A percentile compares a stretch with the other conserved stretches of the same genome.
These are phyloP conservation scores for Knufia fluminis DNA, from an alignment of 2,329 filamentous ascomycete genomes.

Conservation along the genomic window DNA sequence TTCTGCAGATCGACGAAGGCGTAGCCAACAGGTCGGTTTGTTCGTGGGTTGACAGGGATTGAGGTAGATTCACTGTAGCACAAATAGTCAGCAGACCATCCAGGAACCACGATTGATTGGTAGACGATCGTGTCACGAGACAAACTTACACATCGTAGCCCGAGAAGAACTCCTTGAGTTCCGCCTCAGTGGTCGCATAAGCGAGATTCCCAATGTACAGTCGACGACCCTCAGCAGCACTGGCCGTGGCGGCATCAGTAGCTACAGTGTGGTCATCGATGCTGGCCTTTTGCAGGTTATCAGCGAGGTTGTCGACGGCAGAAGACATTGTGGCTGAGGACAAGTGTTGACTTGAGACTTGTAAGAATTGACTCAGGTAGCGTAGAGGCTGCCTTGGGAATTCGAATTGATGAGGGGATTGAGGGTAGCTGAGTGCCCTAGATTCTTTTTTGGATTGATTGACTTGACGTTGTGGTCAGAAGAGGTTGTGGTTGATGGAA, in stretches of 20 bases:
- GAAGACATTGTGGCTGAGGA: conserved; percentile 65
- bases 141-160: conserved; percentile 91
- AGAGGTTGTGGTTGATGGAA: conserved; percentile 21
- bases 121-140: conserved; percentile 1
- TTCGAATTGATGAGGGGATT: conserved; percentile 51
- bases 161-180: conserved; percentile 99
- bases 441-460: conserved; percentile 35
- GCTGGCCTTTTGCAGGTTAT: conserved; percentile 58
- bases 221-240: conserved; percentile 93
- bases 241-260: conserved; percentile 87
- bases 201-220: conserved; percentile 99
- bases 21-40: conserved; percentile 95
- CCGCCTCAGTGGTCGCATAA: conserved; percentile 99
- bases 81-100: conserved; percentile 3
- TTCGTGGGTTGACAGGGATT: conserved; percentile 98
- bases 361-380: conserved; percentile 57
- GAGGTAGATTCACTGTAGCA: conserved; percentile 81
- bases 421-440: conserved; percentile 90
- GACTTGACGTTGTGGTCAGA: conserved; percentile 22
- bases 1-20: conserved; percentile 98
- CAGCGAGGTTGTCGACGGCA: conserved; percentile 60
- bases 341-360: conserved; percentile 31
- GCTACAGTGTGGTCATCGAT: conserved; percentile 57
- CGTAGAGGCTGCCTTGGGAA: conserved; percentile 35
- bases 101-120: background rate